Percentiles rank a stretch among this genome's conserved stretches.
These are phyloP conservation scores for Entomortierella lignicola DNA, from an alignment of 192 early-diverging fungal species.

Conservation along the genomic window DNA sequence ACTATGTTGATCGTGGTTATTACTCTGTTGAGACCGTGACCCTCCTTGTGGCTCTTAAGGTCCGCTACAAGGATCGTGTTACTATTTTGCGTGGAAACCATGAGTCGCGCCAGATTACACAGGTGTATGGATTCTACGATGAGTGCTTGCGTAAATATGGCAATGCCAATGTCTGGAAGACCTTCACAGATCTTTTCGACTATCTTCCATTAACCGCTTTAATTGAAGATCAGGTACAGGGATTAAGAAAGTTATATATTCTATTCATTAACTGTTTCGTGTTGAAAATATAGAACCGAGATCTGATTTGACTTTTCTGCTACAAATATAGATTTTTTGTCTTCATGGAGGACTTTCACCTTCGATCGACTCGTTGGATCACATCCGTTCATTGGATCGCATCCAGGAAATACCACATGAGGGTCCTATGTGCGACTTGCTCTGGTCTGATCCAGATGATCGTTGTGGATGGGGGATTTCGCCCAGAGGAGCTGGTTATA, in stretches of 20 bases:
- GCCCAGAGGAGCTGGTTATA: conserved; percentile 88
- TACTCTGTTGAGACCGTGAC: conserved; percentile 99
- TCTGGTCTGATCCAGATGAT: conserved; percentile 92
- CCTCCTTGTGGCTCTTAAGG: conserved; percentile 94
- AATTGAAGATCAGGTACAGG: conserved; percentile 87
- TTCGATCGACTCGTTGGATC: conserved; percentile 95
- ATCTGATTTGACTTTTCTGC: neutral
- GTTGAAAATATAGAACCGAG: too few species aligned
- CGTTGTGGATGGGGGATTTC: conserved; percentile 90
- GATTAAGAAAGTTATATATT: too few species aligned
- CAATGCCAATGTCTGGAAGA: conserved; percentile 97
- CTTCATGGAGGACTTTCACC: conserved; percentile 98
- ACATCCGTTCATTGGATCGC: conserved; percentile 94
- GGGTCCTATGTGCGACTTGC: conserved; percentile 88
- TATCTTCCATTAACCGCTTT: conserved; percentile 95
- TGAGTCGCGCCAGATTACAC: conserved; percentile 98
- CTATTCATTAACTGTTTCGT: too few species aligned
- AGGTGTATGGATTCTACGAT: conserved; percentile 99
- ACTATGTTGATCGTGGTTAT: conserved; percentile 99
- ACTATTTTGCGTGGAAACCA: conserved; percentile 99
- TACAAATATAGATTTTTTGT: conserved; percentile 84
- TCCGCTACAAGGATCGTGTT: conserved; percentile 90
- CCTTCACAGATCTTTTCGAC: conserved; percentile 98
- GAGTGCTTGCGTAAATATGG: conserved; percentile 99
- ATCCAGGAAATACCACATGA: conserved; percentile 93